Evolutionary conservation across 2,329 filamentous ascomycete species (phyloP).

Genomic region (Fusarium nodosum): DNA sequence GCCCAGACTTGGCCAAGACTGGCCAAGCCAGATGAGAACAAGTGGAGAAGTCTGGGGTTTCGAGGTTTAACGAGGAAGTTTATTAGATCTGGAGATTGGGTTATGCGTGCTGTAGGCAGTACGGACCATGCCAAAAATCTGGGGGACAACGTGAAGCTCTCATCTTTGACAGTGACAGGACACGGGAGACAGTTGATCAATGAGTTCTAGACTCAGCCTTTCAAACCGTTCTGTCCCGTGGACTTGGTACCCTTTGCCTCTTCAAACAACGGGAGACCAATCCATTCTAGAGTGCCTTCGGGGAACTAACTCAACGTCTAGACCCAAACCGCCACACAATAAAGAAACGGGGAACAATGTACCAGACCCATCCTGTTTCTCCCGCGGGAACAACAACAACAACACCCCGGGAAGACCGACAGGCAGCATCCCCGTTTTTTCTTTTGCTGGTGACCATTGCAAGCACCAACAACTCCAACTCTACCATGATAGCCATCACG

Average conservation of each 20-base stretch:
- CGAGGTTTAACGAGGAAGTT: background rate
- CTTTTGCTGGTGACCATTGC: background rate
- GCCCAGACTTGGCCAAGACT: conserved; percentile 8
- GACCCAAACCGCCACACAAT: background rate
- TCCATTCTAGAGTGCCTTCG: background rate
- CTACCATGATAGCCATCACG: background rate
- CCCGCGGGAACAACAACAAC: conserved; percentile 5
- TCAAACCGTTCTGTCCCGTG: background rate
- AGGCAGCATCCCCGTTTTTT: background rate
- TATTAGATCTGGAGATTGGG: background rate
- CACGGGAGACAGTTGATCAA: no score
- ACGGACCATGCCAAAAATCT: background rate
- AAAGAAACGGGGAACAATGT: background rate
- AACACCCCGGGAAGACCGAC: background rate
- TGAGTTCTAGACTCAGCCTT: background rate
- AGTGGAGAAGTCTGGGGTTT: conserved; percentile 7
- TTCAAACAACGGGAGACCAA: background rate
- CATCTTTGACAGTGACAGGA: background rate
- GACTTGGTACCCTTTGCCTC: background rate
- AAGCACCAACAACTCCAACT: conserved; percentile 5
- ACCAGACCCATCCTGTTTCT: background rate
- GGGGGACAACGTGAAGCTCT: background rate
- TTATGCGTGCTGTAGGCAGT: background rate
- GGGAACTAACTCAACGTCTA: background rate
- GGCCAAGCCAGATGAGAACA: background rate